Evolutionary conservation across 768 basidiomycete species (phyloP), one percentile per base, ranked within the genome.

Genomic region (Infundibulicybe gibba): DNA sequence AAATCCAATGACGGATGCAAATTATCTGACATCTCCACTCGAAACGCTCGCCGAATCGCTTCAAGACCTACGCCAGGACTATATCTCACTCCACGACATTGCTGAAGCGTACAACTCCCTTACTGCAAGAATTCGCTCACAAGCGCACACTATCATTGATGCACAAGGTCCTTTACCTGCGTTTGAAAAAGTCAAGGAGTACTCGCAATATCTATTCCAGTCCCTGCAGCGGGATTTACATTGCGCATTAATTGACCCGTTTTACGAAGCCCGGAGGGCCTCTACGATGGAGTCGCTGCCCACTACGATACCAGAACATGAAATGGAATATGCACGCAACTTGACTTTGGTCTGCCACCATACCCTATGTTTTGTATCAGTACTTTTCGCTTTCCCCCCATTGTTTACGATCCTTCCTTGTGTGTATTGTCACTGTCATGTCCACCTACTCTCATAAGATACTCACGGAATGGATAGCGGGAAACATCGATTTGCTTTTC

Each of bases 51-150:
- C 69, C 9, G 71, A 72, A 49, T 78, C 80, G 3, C 52, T 71
- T 19, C 58, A 64, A n/a, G 66, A 73, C 19, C 57, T 60, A 1
- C 61, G 64, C 6, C 51, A 46, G 33, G 60, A 66, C 32, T 55
- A 60, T 21, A 61, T 77, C n/a, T 68, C 75, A 1, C 47, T 66
- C 21, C 78, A 81, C 53, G 81, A 83, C 59, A 62, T 86, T 49
- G 64, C 74, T 34, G 83, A 87, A 57, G 81, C 85, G 10, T 87
- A 87, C 54, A 68, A 63, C 51, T 66, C 71, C 0, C 67, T 87
- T 37, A 71, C 73, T 0, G 60, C 61, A 21, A 71, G 77, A 20
- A 62, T 85, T 45, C 66, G 67, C 11, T 50, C 59, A 10, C 56
- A 62, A 30, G 54, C 60, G 20, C 47, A 54, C 25, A 30, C 33